Base-by-base conservation (phyloP, 768 basidiomycete species). In the Gymnopilus dilepis region DNA sequence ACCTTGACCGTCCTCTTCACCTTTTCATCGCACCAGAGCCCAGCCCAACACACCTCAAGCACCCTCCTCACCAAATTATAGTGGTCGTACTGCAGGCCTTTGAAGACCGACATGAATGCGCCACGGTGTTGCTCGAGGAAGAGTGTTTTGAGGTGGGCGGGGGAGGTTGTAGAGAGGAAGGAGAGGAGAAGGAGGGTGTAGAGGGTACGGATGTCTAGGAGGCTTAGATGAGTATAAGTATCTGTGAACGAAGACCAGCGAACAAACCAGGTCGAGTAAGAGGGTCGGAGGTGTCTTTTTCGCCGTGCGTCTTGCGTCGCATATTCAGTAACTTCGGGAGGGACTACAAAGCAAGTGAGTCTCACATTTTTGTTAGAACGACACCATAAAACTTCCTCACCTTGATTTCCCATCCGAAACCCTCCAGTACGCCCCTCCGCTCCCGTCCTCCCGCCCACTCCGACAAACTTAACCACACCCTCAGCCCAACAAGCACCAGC, bases 371-470 rank as follows among this genome's bases (percentile, higher is more conserved):
- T 37, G 11, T 15, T 15, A 24, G 52, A 11, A 19, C 24, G 45
- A 21, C 26, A 40, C 43, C 51, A 0, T 17, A 19, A 28, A 2
- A 41, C 8, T 60, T 33, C 68, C 74, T 1, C 55, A 88, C 92
- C 80, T 92, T 94, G 30, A 82, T 79, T 59, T 91, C 91, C 92
- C 92, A 94, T 6, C 85, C 83, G 73, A 94, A 92, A 0, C 79
- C 79, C 56, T 93, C 92, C 26, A 88, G 72, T 1, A 91, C 78
- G 0, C 77, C 68, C 63, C 84, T 88, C 53, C 84, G 80, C 63
- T 93, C 90, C 22, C 81, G 74, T 17, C 91, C 90, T 22, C 89
- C 82, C 1, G 82, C 87, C 69, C 89, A 93, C 0, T 72, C 70
- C 2, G 89, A 86, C 66, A 93, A 80, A 0, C 77, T 73, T 61